Conservation (phyloP, 768 basidiomycete genomes). For the Xerocomellus dryophilus region DNA sequence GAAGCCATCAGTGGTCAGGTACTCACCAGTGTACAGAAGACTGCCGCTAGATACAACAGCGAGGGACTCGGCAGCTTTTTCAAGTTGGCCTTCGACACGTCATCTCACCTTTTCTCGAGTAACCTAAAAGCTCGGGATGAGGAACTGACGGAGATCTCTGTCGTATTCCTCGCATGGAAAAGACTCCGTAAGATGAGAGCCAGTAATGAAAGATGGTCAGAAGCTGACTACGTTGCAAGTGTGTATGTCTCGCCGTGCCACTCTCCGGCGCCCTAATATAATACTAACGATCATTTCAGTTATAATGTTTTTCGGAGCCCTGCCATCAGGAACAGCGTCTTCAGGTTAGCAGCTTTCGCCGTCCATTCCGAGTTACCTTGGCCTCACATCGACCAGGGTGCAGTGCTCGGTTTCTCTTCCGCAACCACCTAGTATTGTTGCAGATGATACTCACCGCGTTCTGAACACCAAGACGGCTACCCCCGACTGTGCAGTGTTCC, state of each 20-base stretch:
- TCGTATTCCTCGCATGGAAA: conserved; percentile 46
- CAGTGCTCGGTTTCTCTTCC: conserved; percentile 50
- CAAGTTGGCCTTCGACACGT: conserved; percentile 30
- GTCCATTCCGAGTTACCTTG: not conserved
- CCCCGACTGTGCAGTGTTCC: conserved; percentile 50
- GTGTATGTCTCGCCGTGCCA: conserved; percentile 38
- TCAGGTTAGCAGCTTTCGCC: conserved; percentile 35
- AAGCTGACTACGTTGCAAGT: conserved; percentile 53
- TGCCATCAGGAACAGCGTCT: conserved; percentile 40
- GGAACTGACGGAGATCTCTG: conserved; percentile 34
- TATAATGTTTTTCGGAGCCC: conserved; percentile 50
- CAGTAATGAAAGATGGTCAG: conserved; percentile 47
- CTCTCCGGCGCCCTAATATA: not conserved
- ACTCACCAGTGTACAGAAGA: conserved; percentile 8
- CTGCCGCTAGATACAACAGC: conserved; percentile 1
- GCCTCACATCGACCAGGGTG: conserved; percentile 33
- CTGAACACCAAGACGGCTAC: conserved; percentile 45
- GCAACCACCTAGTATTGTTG: conserved; percentile 35
- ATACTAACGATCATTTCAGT: conserved; percentile 22
- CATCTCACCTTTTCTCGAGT: conserved; percentile 42
- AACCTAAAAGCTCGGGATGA: conserved; percentile 15
- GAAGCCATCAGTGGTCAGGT: not conserved
- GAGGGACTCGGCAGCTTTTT: conserved; percentile 25
- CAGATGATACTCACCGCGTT: conserved; percentile 35
- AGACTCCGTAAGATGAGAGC: conserved; percentile 42